Conservation (phyloP, 2,329 filamentous ascomycete species). For the Claviceps sp. region DNA sequence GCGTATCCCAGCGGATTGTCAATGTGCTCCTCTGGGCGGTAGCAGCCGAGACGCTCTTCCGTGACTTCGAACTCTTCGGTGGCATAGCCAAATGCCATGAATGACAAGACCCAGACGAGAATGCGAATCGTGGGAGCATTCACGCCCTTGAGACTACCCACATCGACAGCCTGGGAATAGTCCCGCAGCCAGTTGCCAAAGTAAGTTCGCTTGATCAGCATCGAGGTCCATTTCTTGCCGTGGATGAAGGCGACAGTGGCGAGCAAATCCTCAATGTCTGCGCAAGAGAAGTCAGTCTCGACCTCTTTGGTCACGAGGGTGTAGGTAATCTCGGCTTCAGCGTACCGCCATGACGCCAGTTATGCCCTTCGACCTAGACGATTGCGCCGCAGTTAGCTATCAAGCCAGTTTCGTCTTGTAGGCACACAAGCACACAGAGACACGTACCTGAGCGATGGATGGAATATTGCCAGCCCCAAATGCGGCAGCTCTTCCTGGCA, state of each 20-base stretch:
- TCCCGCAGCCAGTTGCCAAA: conserved; percentile 82
- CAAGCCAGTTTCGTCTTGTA: background rate
- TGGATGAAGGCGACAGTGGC: conserved; percentile 64
- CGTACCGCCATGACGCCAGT: conserved; percentile 55
- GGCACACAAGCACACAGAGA: background rate
- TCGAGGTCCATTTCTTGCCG: conserved; percentile 74
- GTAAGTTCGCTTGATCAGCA: conserved; percentile 65
- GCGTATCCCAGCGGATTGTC: conserved; percentile 78
- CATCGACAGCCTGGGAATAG: conserved; percentile 74
- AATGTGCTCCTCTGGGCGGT: conserved; percentile 62
- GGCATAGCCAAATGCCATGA: conserved; percentile 73
- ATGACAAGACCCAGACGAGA: conserved; percentile 69
- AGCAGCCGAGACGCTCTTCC: conserved; percentile 64
- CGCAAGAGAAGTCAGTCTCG: background rate
- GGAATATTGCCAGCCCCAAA: conserved; percentile 63
- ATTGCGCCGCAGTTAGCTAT: background rate
- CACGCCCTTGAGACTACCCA: conserved; percentile 65
- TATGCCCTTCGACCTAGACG: conserved; percentile 49
- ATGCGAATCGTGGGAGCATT: conserved; percentile 68
- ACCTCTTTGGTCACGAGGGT: background rate
- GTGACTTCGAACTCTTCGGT: conserved; percentile 78
- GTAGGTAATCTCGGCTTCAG: background rate
- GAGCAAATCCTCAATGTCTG: conserved; percentile 71
- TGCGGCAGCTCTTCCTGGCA: conserved; percentile 43
- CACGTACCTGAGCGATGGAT: conserved; percentile 37